These are phyloP conservation scores for Tubosaeta sp. DNA, from an alignment of 768 basidiomycete genomes.

Conservation along the genomic window DNA sequence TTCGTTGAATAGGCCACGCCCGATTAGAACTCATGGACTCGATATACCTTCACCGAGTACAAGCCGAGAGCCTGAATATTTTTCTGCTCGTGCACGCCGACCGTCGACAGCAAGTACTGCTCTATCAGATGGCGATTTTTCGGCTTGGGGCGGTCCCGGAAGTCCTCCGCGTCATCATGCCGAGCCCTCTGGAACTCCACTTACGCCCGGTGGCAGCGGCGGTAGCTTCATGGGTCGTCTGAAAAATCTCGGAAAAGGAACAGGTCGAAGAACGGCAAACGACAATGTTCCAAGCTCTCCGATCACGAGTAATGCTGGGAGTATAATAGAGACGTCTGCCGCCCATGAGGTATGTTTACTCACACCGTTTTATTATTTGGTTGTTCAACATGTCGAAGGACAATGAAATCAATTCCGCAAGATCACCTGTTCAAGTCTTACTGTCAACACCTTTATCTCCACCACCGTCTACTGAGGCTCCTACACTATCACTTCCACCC, in stretches of 20 bases:
- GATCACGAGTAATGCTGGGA: conserved; percentile 10
- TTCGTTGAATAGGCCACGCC: conserved; percentile 26
- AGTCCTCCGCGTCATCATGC: conserved; percentile 31
- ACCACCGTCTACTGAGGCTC: conserved; percentile 69
- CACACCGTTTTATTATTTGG: neutral
- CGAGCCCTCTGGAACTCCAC: conserved; percentile 39
- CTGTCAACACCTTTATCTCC: conserved; percentile 57
- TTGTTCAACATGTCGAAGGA: conserved; percentile 17
- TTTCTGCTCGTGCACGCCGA: conserved; percentile 43
- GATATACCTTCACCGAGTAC: conserved; percentile 33
- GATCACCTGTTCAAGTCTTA: conserved; percentile 52
- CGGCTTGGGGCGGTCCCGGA: conserved; percentile 36
- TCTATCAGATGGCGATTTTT: conserved; percentile 49
- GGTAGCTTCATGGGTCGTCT: conserved; percentile 74
- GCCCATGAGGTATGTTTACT: conserved; percentile 25
- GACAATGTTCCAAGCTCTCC: conserved; percentile 27
- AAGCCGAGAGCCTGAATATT: conserved; percentile 48
- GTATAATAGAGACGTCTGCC: conserved; percentile 10
- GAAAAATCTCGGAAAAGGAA: conserved; percentile 66
- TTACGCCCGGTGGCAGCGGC: conserved; percentile 45
- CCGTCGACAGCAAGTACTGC: conserved; percentile 40
- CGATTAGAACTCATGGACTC: conserved; percentile 42
- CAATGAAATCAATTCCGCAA: conserved; percentile 29
- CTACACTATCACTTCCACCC: conserved; percentile 54
- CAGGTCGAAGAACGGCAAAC: conserved; percentile 30